Percentiles rank a stretch among this genome's conserved stretches.
Conservation (phyloP, 1,284 basidiomycete species). For the Hemileia vastatrix region DNA sequence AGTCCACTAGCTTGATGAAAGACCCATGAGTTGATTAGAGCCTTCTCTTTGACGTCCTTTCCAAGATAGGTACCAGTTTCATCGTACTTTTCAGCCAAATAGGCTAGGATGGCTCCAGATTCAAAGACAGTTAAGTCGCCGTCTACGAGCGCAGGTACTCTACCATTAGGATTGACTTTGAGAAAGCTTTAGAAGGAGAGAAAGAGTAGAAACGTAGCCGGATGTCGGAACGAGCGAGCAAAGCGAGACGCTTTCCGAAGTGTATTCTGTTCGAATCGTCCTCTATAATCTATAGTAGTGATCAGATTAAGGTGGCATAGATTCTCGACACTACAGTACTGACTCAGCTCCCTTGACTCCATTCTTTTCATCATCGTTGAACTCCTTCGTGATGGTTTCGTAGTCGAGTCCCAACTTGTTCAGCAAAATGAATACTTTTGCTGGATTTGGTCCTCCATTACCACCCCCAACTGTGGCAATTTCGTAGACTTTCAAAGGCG, state of each 20-base stretch:
- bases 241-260: too few relatives aligned
- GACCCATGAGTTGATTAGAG: neutral
- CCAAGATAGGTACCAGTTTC: neutral
- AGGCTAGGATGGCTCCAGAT: constrained; percentile 31
- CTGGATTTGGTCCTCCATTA: too few relatives aligned
- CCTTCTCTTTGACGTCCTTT: neutral
- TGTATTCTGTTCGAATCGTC: too few relatives aligned
- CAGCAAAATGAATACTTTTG: too few relatives aligned
- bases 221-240: too few relatives aligned
- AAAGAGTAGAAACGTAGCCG: neutral
- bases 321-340: too few relatives aligned
- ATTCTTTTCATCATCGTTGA: too few relatives aligned
- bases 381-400: too few relatives aligned
- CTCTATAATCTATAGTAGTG: neutral
- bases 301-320: neutral
- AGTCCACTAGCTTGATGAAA: neutral
- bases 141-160: constrained; percentile 33
- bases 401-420: too few relatives aligned
- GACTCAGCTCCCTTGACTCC: too few relatives aligned
- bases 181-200: neutral
- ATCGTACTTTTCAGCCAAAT: constrained; percentile 25
- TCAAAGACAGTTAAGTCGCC: constrained; percentile 31
- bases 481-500: too few relatives aligned
- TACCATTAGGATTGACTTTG: constrained; percentile 38
- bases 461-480: too few relatives aligned